phyloP scores from a whole-genome alignment of 805 yeast species.

The Ogataea siamensis region DNA sequence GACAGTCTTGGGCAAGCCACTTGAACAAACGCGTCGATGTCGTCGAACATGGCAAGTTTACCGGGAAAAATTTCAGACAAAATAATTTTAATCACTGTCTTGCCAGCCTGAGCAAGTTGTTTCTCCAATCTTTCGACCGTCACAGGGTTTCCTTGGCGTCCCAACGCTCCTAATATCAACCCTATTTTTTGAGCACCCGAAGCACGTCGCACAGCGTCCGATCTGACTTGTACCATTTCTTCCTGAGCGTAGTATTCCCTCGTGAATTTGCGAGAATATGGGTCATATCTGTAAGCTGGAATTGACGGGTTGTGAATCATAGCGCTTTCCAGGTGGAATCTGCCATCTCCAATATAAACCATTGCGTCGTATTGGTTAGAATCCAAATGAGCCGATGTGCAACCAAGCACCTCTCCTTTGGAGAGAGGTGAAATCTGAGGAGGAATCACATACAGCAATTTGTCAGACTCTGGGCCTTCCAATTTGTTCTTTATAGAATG shows the following conservation, averaged over 20 bases:
- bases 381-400: slow-evolving; percentile 84
- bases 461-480: slow-evolving; percentile 36
- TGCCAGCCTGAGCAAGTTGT: slow-evolving; percentile 52
- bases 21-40: slow-evolving; percentile 92
- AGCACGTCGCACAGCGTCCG: slow-evolving; percentile 71
- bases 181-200: slow-evolving; percentile 65
- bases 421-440: slow-evolving; percentile 93
- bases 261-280: slow-evolving; percentile 89
- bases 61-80: slow-evolving; percentile 92
- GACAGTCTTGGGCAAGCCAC: slow-evolving; percentile 96
- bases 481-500: slow-evolving; percentile 70
- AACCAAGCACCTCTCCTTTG: slow-evolving; percentile 94
- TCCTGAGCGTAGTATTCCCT: slow-evolving; percentile 83
- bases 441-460: slow-evolving; percentile 62
- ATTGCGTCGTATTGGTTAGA: slow-evolving; percentile 67
- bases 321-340: slow-evolving; percentile 92
- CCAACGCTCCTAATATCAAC: slow-evolving; percentile 85
- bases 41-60: slow-evolving; percentile 87
- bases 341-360: slow-evolving; percentile 93
- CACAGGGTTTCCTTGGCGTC: slow-evolving; percentile 87
- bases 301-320: slow-evolving; percentile 96
- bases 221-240: slow-evolving; percentile 72
- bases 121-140: slow-evolving; percentile 69
- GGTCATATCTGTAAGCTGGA: slow-evolving; percentile 93
- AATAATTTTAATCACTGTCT: slow-evolving; percentile 74